Base-by-base conservation (phyloP, 805 yeast genomes). In the Candida stauntonica region DNA sequence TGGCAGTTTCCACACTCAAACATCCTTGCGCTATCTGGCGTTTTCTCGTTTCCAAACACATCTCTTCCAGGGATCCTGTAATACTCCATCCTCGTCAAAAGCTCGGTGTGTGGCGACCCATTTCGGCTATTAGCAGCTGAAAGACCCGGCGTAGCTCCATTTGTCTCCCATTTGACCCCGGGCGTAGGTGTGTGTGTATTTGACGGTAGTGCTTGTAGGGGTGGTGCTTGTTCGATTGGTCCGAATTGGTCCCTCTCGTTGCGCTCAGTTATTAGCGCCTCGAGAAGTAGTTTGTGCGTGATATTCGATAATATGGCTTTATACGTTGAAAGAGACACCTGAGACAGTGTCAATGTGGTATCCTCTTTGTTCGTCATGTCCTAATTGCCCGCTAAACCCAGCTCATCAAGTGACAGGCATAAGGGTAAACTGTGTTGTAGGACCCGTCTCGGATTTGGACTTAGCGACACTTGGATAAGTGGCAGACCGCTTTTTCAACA, bases 1-100 rank as follows among this genome's bases (percentile, higher is more conserved):
- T 77, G 79, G 61, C 99, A 91, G 48, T 84, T 82, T 5, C 72
- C 70, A 62, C 99, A 91, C 39, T 68, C 74, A 51, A 87, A 86
- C 59, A 88, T 87, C 37, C 72, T 60, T 2, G 68, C 63, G 14
- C 72, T 57, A 31, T 79, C 86, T 33, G 72, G 70, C 13, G 50
- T 49, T 46, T 69, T 70, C 36, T 72, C 79, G 41, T 72, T 72
- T n/a, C 75, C 75, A 52, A 61, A 73, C 3, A 74, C 68, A 45
- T 74, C 79, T 39, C 58, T 23, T 30, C 49, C 42, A 17, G 44
- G 34, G 5, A 48, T 48, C 9, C 26, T 32, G 18, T 46, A 44
- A 37, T 42, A 50, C 12, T 43, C 45, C n/a, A 30, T 36, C 36
- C 58, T 44, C 16, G 42, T 38, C 14, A 36, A n/a, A 5, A 48